A percentile compares a stretch with the other conserved stretches of the same genome.
Evolutionary conservation across 2,329 filamentous ascomycete genomes (phyloP).

Genomic region (Atkinsonella texensis): DNA sequence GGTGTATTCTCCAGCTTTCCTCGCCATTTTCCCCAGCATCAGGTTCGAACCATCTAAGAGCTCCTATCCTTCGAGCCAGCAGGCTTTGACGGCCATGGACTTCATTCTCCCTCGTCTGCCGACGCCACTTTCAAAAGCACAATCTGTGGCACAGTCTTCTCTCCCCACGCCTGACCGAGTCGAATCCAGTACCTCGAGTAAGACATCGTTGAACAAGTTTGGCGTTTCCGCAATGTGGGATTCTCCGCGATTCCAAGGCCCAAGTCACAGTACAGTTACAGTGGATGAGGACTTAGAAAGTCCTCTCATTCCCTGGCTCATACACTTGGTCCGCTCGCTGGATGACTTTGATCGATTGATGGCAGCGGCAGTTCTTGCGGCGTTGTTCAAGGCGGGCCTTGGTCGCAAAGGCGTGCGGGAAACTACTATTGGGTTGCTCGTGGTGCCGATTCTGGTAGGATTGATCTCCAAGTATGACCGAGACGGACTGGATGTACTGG

Average conservation of each 20-base stretch:
- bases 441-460: constrained; percentile 57
- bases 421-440: constrained; percentile 49
- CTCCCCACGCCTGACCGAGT: constrained; percentile 12
- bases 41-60: constrained; percentile 38
- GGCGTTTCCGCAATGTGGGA: constrained; percentile 20
- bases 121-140: constrained; percentile 24
- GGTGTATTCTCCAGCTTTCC: constrained; percentile 54
- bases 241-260: constrained; percentile 17
- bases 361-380: constrained; percentile 57
- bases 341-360: constrained; percentile 49
- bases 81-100: constrained; percentile 43
- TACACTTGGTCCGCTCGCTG: constrained; percentile 48
- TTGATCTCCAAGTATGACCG: constrained; percentile 40
- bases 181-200: constrained; percentile 19
- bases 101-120: constrained; percentile 48
- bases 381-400: constrained; percentile 56
- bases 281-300: constrained; percentile 52
- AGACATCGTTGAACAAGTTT: constrained; percentile 18
- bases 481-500: constrained; percentile 28
- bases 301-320: constrained; percentile 61
- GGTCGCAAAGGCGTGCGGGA: constrained; percentile 49
- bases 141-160: constrained; percentile 14
- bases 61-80: constrained; percentile 30
- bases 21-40: constrained; percentile 54
- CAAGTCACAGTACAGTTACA: constrained; percentile 17